Base-by-base conservation (phyloP, 2,329 filamentous ascomycete species). In the Sodiomyces alkalinus region DNA sequence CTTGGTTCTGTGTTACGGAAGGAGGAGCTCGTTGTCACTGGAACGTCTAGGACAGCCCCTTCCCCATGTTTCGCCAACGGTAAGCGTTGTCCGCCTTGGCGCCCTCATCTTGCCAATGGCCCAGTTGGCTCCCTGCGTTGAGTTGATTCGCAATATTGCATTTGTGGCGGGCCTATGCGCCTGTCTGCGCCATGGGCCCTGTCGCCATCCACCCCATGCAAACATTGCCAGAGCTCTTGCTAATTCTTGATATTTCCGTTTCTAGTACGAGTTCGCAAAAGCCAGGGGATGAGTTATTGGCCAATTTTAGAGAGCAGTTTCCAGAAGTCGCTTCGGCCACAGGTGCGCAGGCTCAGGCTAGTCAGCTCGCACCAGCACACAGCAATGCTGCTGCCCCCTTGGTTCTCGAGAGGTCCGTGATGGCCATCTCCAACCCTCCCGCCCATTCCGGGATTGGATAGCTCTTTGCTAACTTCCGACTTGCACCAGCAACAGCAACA, bases 221-320 rank as follows among this genome's bases (percentile, higher is more conserved):
- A n/a, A n/a, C n/a, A n/a, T n/a, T n/a, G n/a, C n/a, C n/a, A n/a
- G n/a, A n/a, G 13, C 28, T 17, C n/a, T 18, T n/a, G 31, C 35
- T 36, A 31, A 37, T 33, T 31, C 24, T 26, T 24, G n/a, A n/a
- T n/a, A n/a, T n/a, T n/a, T n/a, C 20, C 26, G 8, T 30, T 29
- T 39, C 27, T 41, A 81, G 77, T 56, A 80, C 70, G 46, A 83
- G 71, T 52, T 74, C 80, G 31, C 80, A 85, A 53, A 92, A 92
- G 60, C 85, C 85, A 31, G 75, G 73, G 51, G 80, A 86, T 48
- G 81, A 86, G 44, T 67, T 93, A 47, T 74, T 90, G 50, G 74
- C 74, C 54, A 75, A 73, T 51, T 93, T 93, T 58, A 80, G 80
- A 51, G 72, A 81, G 45, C 75, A 72, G 41, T 93, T 92, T 46